Conservation (phyloP, 1,284 basidiomycete species). For the Spongispora temasekensis region DNA sequence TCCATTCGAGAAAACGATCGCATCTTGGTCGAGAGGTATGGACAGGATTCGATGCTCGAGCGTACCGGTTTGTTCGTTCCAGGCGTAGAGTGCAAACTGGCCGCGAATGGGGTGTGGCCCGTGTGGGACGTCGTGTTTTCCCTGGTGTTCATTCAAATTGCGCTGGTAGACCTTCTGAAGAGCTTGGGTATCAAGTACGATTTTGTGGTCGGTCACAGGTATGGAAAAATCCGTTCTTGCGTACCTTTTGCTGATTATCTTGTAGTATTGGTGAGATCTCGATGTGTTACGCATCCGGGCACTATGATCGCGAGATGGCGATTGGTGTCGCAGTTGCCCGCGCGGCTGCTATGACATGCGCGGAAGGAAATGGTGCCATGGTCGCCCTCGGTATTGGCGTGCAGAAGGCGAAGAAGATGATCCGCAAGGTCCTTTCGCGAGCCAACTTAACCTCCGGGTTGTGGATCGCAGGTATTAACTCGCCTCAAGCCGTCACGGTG, state of each 20-base stretch:
- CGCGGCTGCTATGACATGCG: slow-evolving; percentile 31
- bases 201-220: slow-evolving; percentile 35
- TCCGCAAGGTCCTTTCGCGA: slow-evolving; percentile 31
- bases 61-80: slow-evolving; percentile 35
- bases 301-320: slow-evolving; percentile 33
- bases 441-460: slow-evolving; percentile 27
- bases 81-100: slow-evolving; percentile 27
- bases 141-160: slow-evolving; percentile 32
- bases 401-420: slow-evolving; percentile 32
- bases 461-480: slow-evolving; percentile 36
- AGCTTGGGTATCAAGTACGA: slow-evolving; percentile 32
- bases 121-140: slow-evolving; percentile 34
- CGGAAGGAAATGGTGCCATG: slow-evolving; percentile 36
- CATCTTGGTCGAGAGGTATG: slow-evolving; percentile 26
- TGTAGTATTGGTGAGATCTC: slow-evolving; percentile 34
- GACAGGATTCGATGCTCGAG: slow-evolving; percentile 31
- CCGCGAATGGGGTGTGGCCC: slow-evolving; percentile 30
- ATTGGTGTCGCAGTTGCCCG: slow-evolving; percentile 33
- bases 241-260: slow-evolving; percentile 3
- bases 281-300: slow-evolving; percentile 36
- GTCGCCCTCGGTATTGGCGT: slow-evolving; percentile 35
- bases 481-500: slow-evolving; percentile 34
- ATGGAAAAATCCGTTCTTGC: background rate
- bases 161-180: slow-evolving; percentile 31
- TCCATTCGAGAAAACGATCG: slow-evolving; percentile 29